phyloP scores from a whole-genome alignment of 805 yeast genomes.

The Barnettozyma botsteinii region DNA sequence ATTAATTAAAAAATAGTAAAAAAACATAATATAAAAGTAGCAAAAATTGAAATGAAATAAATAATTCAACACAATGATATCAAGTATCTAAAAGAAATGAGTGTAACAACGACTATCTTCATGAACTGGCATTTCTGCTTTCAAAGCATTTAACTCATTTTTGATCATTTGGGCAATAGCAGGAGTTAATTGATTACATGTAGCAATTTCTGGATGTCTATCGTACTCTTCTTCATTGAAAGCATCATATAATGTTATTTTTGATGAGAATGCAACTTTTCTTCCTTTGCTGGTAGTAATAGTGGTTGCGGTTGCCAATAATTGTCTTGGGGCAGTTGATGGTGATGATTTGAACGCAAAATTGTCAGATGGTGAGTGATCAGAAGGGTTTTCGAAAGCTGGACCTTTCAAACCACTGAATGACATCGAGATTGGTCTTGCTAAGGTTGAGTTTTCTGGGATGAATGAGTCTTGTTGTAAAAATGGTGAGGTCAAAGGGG shows the following conservation, averaged over 20 bases:
- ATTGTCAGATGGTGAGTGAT: slow-evolving; percentile 21
- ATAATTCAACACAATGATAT: not conserved
- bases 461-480: slow-evolving; percentile 17
- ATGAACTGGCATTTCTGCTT: slow-evolving; percentile 79
- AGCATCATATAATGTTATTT: slow-evolving; percentile 81
- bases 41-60: not conserved
- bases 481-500: slow-evolving; percentile 21
- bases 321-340: not conserved
- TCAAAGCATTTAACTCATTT: slow-evolving; percentile 76
- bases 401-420: slow-evolving; percentile 62
- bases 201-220: slow-evolving; percentile 86
- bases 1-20: not conserved
- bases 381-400: slow-evolving; percentile 37
- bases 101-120: slow-evolving; percentile 74
- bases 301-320: too few relatives aligned
- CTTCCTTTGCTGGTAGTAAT: not conserved
- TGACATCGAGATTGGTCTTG: slow-evolving; percentile 41
- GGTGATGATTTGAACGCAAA: slow-evolving; percentile 23
- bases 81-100: slow-evolving; percentile 54
- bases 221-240: slow-evolving; percentile 81
- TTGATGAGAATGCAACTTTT: slow-evolving; percentile 64
- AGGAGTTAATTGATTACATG: slow-evolving; percentile 89
- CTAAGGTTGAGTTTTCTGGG: slow-evolving; percentile 6
- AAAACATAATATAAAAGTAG: too few relatives aligned
- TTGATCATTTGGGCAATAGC: slow-evolving; percentile 77